A percentile compares a stretch with the other conserved stretches of the same genome.
Evolutionary conservation across 2,329 filamentous ascomycete genomes (phyloP).

Genomic region (Colletotrichum sojae): DNA sequence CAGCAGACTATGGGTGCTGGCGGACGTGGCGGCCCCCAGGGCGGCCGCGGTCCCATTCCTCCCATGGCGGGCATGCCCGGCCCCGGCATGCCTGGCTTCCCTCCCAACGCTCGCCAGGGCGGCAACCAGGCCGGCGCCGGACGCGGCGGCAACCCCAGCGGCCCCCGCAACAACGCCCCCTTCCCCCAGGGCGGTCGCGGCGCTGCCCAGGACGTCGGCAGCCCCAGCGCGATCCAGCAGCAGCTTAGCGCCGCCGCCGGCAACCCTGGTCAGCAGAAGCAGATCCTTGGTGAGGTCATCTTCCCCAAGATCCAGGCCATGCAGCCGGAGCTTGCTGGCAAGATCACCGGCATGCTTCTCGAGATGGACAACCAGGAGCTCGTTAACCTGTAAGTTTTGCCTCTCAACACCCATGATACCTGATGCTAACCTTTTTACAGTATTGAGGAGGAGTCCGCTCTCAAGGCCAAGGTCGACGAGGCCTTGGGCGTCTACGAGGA

Average conservation of each 20-base stretch:
- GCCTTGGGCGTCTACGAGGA: slow-evolving; percentile 98
- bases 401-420: neutral
- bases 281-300: slow-evolving; percentile 96
- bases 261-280: slow-evolving; percentile 89
- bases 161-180: slow-evolving; percentile 59
- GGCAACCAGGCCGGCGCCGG: slow-evolving; percentile 61
- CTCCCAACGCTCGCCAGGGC: slow-evolving; percentile 68
- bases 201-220: slow-evolving; percentile 48
- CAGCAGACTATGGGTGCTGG: slow-evolving; percentile 71
- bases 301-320: slow-evolving; percentile 98
- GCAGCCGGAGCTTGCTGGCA: slow-evolving; percentile 95
- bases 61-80: slow-evolving; percentile 67
- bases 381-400: slow-evolving; percentile 87
- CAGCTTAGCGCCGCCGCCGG: slow-evolving; percentile 68
- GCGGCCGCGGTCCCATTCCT: slow-evolving; percentile 81
- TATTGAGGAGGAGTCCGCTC: slow-evolving; percentile 88
- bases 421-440: slow-evolving; percentile 61
- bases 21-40: slow-evolving; percentile 74
- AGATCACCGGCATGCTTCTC: slow-evolving; percentile 99
- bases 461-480: slow-evolving; percentile 97
- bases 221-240: slow-evolving; percentile 63
- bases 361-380: slow-evolving; percentile 99
- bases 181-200: slow-evolving; percentile 65
- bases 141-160: slow-evolving; percentile 58
- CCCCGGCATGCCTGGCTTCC: slow-evolving; percentile 69